These are phyloP conservation scores for Coemansia sp. DNA, from an alignment of 192 early-diverging fungal genomes.

Conservation along the genomic window DNA sequence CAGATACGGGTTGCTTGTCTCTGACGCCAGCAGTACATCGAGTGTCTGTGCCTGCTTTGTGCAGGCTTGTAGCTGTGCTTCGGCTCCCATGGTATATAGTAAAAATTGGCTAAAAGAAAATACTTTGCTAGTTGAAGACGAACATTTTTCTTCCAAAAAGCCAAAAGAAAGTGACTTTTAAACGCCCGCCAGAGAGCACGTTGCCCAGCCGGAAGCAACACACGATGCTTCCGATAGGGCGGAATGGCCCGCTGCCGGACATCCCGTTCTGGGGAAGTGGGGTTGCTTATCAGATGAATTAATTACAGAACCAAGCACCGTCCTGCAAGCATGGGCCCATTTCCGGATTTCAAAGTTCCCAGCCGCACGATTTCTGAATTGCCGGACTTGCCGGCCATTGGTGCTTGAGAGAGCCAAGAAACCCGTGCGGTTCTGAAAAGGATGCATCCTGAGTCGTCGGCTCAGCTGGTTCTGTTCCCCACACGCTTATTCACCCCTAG, in stretches of 20 bases:
- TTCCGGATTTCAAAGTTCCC: background rate
- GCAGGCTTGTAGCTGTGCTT: background rate
- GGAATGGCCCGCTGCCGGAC: background rate
- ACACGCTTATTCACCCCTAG: background rate
- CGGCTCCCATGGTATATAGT: slow-evolving; percentile 2
- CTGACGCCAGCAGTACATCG: slow-evolving; percentile 14
- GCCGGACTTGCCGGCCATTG: too few species aligned
- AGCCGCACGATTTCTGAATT: background rate
- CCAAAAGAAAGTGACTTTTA: background rate
- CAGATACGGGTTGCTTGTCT: slow-evolving; percentile 12
- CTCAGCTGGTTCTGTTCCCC: too few species aligned
- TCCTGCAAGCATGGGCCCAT: background rate
- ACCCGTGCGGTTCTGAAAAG: too few species aligned
- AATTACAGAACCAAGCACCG: background rate
- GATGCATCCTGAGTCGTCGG: too few species aligned
- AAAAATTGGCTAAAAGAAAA: background rate
- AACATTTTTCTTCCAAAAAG: background rate
- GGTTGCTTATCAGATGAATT: slow-evolving; percentile 5
- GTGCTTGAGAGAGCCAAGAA: too few species aligned
- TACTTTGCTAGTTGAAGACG: background rate
- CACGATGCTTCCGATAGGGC: background rate
- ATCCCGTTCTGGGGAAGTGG: background rate
- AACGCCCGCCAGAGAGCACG: background rate
- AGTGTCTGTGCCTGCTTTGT: slow-evolving; percentile 8
- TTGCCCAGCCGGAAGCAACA: background rate